Evolutionary conservation across 108 stramenopile species (phyloP).

Genomic region (Chaetoceros muelleri): DNA sequence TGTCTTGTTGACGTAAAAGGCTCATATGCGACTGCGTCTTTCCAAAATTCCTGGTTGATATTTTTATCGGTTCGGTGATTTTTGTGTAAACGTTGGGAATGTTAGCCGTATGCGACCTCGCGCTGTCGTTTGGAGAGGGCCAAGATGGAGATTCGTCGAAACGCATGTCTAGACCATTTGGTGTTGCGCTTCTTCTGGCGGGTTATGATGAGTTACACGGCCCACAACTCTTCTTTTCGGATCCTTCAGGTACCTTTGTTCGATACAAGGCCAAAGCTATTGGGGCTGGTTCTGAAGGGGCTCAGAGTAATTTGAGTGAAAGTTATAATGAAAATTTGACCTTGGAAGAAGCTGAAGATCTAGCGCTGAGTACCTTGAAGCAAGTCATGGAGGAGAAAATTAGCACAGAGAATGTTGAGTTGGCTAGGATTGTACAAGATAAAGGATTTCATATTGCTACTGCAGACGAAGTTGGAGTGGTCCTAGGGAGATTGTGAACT

Average conservation of each 20-base stretch:
- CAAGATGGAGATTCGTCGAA: slow-evolving; percentile 80
- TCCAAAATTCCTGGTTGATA: too few species aligned
- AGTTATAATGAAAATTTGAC: slow-evolving; percentile 90
- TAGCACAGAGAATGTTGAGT: slow-evolving; percentile 89
- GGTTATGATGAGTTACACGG: slow-evolving; percentile 90
- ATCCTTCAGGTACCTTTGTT: slow-evolving; percentile 96
- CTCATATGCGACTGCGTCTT: too few species aligned
- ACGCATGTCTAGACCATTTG: slow-evolving; percentile 97
- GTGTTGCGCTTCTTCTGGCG: slow-evolving; percentile 95
- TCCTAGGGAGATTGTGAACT: slow-evolving; percentile 58
- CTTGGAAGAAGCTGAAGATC: slow-evolving; percentile 88
- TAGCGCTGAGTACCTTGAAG: slow-evolving; percentile 88
- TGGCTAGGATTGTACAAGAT: slow-evolving; percentile 86
- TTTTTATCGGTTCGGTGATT: too few species aligned
- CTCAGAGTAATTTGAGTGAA: slow-evolving; percentile 91
- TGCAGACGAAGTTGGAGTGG: slow-evolving; percentile 72
- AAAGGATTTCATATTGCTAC: slow-evolving; percentile 85
- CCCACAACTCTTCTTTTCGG: slow-evolving; percentile 95
- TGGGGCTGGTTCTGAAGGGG: slow-evolving; percentile 95
- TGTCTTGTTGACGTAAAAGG: background rate
- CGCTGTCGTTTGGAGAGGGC: slow-evolving; percentile 96
- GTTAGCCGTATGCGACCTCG: slow-evolving; percentile 92
- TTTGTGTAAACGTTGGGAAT: too few species aligned
- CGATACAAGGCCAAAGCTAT: slow-evolving; percentile 99
- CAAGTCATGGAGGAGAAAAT: slow-evolving; percentile 99